These are phyloP conservation scores for Plasmodium knowlesi DNA, from an alignment of 169 alveolate genomes.

Conservation along the genomic window DNA sequence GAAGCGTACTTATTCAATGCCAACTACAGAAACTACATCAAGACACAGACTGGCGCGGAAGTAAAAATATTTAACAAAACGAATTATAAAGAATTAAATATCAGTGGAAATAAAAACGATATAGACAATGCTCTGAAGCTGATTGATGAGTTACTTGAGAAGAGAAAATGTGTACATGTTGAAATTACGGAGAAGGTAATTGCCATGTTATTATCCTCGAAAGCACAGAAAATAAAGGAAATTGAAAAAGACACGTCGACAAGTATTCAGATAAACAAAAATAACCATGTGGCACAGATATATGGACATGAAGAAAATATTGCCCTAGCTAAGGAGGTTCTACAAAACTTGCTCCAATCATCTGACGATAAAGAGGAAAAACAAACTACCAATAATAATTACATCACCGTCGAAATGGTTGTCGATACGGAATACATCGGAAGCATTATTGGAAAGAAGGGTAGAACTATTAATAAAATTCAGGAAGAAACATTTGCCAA, in stretches of 20 bases:
- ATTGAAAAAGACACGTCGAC: conserved; percentile 70
- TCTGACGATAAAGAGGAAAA: conserved; percentile 33
- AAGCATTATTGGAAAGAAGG: conserved; percentile 63
- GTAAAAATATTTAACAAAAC: conserved; percentile 60
- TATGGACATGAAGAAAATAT: conserved; percentile 70
- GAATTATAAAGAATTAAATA: conserved; percentile 65
- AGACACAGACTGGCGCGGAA: conserved; percentile 64
- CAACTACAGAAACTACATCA: conserved; percentile 36
- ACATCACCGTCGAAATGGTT: conserved; percentile 60
- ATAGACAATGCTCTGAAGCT: conserved; percentile 57
- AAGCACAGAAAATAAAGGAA: conserved; percentile 72
- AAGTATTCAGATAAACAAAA: conserved; percentile 68
- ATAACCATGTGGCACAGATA: conserved; percentile 45
- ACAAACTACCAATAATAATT: conserved; percentile 21
- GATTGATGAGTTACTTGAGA: conserved; percentile 55
- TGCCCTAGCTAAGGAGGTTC: conserved; percentile 37
- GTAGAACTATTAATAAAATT: conserved; percentile 66
- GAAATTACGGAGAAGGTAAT: conserved; percentile 63
- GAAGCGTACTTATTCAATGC: conserved; percentile 62
- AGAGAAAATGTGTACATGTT: conserved; percentile 41
- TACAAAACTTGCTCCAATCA: conserved; percentile 30
- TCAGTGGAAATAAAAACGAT: conserved; percentile 68
- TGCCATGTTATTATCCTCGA: conserved; percentile 46
- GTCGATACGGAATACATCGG: conserved; percentile 71
- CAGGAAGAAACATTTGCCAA: conserved; percentile 69